These are phyloP conservation scores for Pestalotiopsis sp. DNA, from an alignment of 2,329 filamentous ascomycete genomes.

Conservation along the genomic window DNA sequence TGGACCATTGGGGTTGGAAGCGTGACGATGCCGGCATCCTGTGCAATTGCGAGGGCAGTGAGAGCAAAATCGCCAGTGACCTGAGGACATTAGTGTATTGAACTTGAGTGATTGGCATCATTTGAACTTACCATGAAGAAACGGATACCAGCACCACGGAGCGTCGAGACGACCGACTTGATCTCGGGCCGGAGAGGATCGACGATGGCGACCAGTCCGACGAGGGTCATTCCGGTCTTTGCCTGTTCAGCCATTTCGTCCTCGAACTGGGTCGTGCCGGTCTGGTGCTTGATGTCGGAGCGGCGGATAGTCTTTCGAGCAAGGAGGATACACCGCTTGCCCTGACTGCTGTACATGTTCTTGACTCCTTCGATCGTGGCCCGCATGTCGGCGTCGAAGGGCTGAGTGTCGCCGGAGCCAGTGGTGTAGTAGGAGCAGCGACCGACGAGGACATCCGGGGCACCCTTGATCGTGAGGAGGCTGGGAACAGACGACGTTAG, in stretches of 20 bases:
- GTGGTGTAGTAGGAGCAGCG: constrained; percentile 62
- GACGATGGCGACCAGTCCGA: constrained; percentile 77
- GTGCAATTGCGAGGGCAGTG: constrained; percentile 73
- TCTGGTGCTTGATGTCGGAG: constrained; percentile 37
- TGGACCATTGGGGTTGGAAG: constrained; percentile 52
- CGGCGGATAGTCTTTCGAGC: constrained; percentile 61
- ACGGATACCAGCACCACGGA: constrained; percentile 72
- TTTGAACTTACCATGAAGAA: constrained; percentile 67
- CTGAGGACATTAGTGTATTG: constrained; percentile 29
- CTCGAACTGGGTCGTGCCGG: constrained; percentile 56
- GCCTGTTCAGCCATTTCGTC: constrained; percentile 57
- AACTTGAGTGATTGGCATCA: neutral
- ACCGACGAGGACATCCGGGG: constrained; percentile 72
- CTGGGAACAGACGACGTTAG: constrained; percentile 29
- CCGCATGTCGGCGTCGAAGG: constrained; percentile 49
- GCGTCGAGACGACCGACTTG: constrained; percentile 64
- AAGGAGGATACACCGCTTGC: constrained; percentile 68
- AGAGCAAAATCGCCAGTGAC: constrained; percentile 78
- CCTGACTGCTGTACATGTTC: constrained; percentile 69
- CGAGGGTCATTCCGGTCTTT: constrained; percentile 68
- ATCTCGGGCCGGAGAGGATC: constrained; percentile 79
- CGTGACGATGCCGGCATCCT: constrained; percentile 72
- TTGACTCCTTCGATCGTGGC: constrained; percentile 61
- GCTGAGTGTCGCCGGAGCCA: constrained; percentile 54
- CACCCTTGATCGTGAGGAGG: constrained; percentile 76